Conservation (phyloP, 805 yeast species). For the Pichia membranifaciens region DNA sequence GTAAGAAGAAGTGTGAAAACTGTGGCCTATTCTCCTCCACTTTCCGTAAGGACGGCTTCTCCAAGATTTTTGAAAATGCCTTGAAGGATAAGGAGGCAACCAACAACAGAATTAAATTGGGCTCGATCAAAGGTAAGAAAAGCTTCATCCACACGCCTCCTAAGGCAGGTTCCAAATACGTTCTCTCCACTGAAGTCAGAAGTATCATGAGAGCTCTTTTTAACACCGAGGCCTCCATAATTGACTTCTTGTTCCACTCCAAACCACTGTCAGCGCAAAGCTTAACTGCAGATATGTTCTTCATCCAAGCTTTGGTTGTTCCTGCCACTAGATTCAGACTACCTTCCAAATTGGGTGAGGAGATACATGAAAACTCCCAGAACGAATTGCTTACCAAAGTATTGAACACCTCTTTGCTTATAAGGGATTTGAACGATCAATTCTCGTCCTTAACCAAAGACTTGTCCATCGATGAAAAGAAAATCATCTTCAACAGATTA, state of each 20-base stretch:
- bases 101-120: constrained; percentile 70
- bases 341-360: constrained; percentile 96
- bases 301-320: constrained; percentile 80
- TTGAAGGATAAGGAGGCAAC: constrained; percentile 74
- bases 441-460: constrained; percentile 59
- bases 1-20: constrained; percentile 87
- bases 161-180: constrained; percentile 74
- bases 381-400: constrained; percentile 81
- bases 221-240: constrained; percentile 59
- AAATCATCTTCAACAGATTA: constrained; percentile 70
- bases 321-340: constrained; percentile 96
- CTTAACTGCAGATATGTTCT: constrained; percentile 74
- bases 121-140: constrained; percentile 17
- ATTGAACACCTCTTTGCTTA: constrained; percentile 70
- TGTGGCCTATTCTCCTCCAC: constrained; percentile 94
- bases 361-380: constrained; percentile 88
- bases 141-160: constrained; percentile 41
- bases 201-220: constrained; percentile 73
- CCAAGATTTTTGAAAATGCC: constrained; percentile 86
- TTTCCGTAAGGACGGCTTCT: constrained; percentile 90
- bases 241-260: constrained; percentile 74
- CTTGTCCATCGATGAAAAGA: constrained; percentile 58
- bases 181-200: constrained; percentile 81
- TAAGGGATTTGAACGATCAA: constrained; percentile 86
- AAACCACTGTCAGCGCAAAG: constrained; percentile 53